Base-by-base conservation (phyloP, 768 basidiomycete species). In the Pleurotus sapidus region DNA sequence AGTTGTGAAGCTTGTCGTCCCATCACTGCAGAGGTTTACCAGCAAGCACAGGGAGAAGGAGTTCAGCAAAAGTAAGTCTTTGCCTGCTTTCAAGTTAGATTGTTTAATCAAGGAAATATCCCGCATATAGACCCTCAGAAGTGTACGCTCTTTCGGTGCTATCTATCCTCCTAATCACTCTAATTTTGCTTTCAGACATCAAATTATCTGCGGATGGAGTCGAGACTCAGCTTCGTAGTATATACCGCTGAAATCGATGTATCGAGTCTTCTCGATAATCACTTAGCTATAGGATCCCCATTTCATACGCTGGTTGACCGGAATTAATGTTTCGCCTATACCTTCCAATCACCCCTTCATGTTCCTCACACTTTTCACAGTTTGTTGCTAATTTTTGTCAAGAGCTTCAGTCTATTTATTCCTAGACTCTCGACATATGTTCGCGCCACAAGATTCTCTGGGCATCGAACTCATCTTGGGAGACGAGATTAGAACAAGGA, bases 1-100 rank as follows among this genome's bases (percentile, higher is more conserved):
- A 67, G 85, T 86, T 6, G 82, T 87, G 24, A 88, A 85, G 73
- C 75, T 93, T 6, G 87, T 93, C 9, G 80, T 92, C 8, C 90
- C 91, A 23, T 82, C 81, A 42, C 75, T 94, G 60, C 82, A 88
- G 69, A 74, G 86, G 56, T 93, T 93, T 64, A 81, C 80, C 59
- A 86, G 88, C 69, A 88, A 86, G 67, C 84, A 89, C 63, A 78
- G 78, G 38, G 91, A 90, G 43, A 91, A 88, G 68, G 90, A 93
- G 61, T 91, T 92, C 63, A 91, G 90, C 68, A 91, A 89, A 74
- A 91, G 92, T 92, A 61, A 65, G 82, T 74, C 2, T 11, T 25
- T 46, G 34, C 12, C 42, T 14, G 55, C 37, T 37, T 54, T 37
- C 56, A 54, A 37, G 9, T 8, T 34, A 8, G 8, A 34, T 8